These are phyloP conservation scores for Thelonectria rubi DNA, from an alignment of 2,329 filamentous ascomycete genomes.

Conservation along the genomic window DNA sequence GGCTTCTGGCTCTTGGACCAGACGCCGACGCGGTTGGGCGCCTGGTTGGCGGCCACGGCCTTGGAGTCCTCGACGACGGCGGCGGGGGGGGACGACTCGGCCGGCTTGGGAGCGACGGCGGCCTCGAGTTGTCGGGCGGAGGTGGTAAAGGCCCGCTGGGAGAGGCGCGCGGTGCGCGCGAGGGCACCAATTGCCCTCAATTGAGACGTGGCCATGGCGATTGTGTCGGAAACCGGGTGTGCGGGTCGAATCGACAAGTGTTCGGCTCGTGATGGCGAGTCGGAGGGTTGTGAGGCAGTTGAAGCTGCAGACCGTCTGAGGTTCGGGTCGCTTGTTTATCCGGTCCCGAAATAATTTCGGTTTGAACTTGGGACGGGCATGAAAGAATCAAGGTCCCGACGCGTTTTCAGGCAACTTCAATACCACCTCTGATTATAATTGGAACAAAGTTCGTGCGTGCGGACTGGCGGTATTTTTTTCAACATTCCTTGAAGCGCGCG, in stretches of 20 bases:
- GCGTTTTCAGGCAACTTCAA: too few species aligned
- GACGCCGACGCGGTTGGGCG: conserved; percentile 81
- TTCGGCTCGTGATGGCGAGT: conserved; percentile 33
- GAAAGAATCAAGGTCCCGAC: too few species aligned
- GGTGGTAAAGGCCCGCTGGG: conserved; percentile 58
- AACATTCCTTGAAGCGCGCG: too few species aligned
- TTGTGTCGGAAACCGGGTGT: conserved; percentile 39
- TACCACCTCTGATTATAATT: too few species aligned
- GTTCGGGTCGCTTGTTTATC: conserved; percentile 37
- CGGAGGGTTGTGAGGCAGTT: conserved; percentile 37
- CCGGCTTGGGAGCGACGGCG: conserved; percentile 51
- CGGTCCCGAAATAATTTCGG: conserved; percentile 38
- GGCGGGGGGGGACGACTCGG: conserved; percentile 52
- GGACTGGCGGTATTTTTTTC: too few species aligned
- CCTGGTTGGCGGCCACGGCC: conserved; percentile 71
- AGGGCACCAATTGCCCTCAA: conserved; percentile 56
- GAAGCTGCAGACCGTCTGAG: conserved; percentile 28
- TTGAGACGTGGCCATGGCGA: conserved; percentile 55
- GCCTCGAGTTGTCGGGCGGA: conserved; percentile 59
- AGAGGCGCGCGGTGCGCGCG: conserved; percentile 54
- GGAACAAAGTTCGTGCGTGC: too few species aligned
- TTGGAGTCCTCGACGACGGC: conserved; percentile 54
- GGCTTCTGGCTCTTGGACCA: conserved; percentile 91
- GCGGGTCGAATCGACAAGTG: conserved; percentile 38
- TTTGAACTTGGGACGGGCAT: neutral